Base-by-base conservation (phyloP, 2,329 filamentous ascomycete genomes). In the Stagonosporopsis chrysanthemi region DNA sequence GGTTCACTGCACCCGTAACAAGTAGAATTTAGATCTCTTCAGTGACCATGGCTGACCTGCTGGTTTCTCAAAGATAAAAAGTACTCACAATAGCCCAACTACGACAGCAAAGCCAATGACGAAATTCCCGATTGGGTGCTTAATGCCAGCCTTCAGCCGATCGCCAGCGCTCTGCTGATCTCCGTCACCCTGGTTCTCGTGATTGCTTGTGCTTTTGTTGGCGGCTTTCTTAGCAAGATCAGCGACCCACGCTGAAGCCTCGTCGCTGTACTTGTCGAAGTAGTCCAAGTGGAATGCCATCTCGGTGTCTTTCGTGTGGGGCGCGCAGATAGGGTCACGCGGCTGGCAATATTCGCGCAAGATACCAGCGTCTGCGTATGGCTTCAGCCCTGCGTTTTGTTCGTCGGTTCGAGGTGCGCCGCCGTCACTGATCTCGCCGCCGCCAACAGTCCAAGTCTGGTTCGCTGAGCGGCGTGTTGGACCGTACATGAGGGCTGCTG, bases 271-370 rank as follows among this genome's bases (percentile, higher is more conserved):
- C 35, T 60, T 62, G 40, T 68, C 64, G 46, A 82, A 85, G 60
- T 89, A 89, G 45, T 83, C 80, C 63, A 87, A 81, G 67, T 88
- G 86, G 9, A 82, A 81, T 57, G 81, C 80, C 43, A 81, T 79
- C 58, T 87, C 78, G 61, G 79, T 85, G 47, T 68, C 51, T 8
- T 62, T 40, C 12, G 62, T 63, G 6, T 84, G 84, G 0, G 67
- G 66, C 67, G 84, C 88, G 78, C 86, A 89, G 71, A 86, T 88
- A 0, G 86, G 85, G 58, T 88, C 86, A 3, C 81, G 67, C 4
- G 81, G 76, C 63, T 89, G 86, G 69, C 86, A 89, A 78, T 88
- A 89, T 7, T 84, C 85, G 74, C 86, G 78, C 56, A 88, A 83
- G 62, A 83, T 84, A 8, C 69, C 71, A 3, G 82, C 80, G 24